phyloP scores from a whole-genome alignment of 108 stramenopile species.

The Hondaea fermentalgiana region DNA sequence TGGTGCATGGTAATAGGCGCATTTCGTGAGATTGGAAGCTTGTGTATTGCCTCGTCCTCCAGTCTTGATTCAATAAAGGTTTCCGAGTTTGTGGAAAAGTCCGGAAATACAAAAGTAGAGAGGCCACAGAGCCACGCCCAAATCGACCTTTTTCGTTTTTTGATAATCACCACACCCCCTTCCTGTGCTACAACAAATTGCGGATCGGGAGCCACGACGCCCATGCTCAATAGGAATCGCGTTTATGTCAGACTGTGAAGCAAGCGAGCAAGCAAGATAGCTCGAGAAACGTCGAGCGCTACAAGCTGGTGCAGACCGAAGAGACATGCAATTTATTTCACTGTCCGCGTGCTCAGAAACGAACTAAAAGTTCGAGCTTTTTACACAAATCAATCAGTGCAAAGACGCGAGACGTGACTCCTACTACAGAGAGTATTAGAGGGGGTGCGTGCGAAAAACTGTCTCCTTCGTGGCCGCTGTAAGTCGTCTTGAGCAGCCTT shows the following conservation, averaged over 20 bases:
- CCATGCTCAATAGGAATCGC: background rate
- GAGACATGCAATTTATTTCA: too few species aligned
- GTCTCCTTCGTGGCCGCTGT: too few species aligned
- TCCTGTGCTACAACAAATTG: background rate
- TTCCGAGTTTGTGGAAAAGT: background rate
- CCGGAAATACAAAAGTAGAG: background rate
- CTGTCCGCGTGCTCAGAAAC: too few species aligned
- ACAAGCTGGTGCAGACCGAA: too few species aligned
- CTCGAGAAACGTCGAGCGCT: background rate
- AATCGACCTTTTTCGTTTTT: background rate
- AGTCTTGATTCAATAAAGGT: background rate
- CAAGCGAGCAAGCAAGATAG: background rate
- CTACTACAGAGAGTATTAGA: too few species aligned
- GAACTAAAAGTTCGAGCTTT: too few species aligned
- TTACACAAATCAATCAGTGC: too few species aligned
- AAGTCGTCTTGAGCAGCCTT: too few species aligned
- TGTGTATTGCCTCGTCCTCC: background rate
- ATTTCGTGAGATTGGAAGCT: background rate
- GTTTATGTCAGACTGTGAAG: background rate
- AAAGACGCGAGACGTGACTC: too few species aligned
- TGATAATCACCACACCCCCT: background rate
- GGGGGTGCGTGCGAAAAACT: too few species aligned
- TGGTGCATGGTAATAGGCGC: background rate
- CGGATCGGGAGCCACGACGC: background rate
- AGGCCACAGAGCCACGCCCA: background rate